Evolutionary conservation across 192 early-diverging fungal species (phyloP).

Genomic region (Coemansia sp.): DNA sequence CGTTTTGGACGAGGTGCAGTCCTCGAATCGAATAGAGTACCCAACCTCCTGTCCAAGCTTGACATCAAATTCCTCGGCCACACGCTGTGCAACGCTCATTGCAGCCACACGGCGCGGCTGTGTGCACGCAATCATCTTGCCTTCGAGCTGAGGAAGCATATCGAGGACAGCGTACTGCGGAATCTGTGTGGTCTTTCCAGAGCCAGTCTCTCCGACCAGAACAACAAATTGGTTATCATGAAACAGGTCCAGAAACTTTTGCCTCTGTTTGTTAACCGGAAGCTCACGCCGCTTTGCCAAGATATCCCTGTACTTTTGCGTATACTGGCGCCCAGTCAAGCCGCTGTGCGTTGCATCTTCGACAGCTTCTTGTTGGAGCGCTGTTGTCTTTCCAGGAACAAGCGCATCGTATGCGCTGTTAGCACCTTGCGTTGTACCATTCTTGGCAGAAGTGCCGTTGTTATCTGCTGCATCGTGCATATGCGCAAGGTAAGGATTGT

Average conservation of each 20-base stretch:
- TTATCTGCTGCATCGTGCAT: conserved; percentile 30
- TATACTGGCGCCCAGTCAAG: conserved; percentile 77
- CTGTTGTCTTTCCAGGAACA: conserved; percentile 58
- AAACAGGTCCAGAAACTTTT: conserved; percentile 86
- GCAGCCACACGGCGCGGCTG: conserved; percentile 99
- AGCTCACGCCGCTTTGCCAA: conserved; percentile 82
- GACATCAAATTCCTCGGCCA: conserved; percentile 96
- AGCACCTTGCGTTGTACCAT: background rate
- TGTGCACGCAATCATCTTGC: conserved; percentile 95
- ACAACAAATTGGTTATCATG: conserved; percentile 94
- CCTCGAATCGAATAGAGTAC: conserved; percentile 98
- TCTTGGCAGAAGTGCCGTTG: background rate
- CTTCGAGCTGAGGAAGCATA: conserved; percentile 83
- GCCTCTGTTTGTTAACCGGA: conserved; percentile 92
- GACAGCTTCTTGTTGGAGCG: conserved; percentile 73
- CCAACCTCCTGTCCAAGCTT: conserved; percentile 94
- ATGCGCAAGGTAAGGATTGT: conserved; percentile 54
- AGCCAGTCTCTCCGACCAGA: conserved; percentile 96
- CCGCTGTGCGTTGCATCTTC: conserved; percentile 77
- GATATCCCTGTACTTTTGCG: conserved; percentile 83
- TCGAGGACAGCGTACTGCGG: conserved; percentile 95
- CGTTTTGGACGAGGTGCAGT: conserved; percentile 81
- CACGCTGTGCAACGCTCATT: conserved; percentile 99
- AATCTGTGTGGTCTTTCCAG: conserved; percentile 99
- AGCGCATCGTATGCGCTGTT: conserved; percentile 39